phyloP scores from a whole-genome alignment of 768 basidiomycete species.

The Cyclocybe cylindracea region DNA sequence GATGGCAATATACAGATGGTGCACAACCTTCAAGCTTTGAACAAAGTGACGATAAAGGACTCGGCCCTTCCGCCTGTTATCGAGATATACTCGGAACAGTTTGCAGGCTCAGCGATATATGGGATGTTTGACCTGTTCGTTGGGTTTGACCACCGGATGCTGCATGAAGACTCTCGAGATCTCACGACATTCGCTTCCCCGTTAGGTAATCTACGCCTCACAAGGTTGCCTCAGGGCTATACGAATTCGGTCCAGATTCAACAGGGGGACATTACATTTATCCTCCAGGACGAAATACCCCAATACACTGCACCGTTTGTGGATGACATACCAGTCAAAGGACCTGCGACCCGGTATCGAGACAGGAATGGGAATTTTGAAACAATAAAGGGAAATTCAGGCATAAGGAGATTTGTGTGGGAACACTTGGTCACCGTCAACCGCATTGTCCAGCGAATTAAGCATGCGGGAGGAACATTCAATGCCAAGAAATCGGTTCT shows the following conservation, averaged over 20 bases:
- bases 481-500: constrained; percentile 19
- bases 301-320: constrained; percentile 30
- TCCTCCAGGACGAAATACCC: constrained; percentile 36
- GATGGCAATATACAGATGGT: constrained; percentile 30
- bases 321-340: constrained; percentile 35
- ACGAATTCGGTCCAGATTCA: constrained; percentile 10
- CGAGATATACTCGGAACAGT: constrained; percentile 29
- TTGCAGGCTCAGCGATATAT: constrained; percentile 28
- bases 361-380: constrained; percentile 22
- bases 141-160: constrained; percentile 30
- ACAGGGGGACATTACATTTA: constrained; percentile 11
- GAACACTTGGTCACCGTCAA: constrained; percentile 31
- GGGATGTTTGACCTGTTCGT: constrained; percentile 34
- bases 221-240: constrained; percentile 35
- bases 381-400: constrained; percentile 29
- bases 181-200: constrained; percentile 42
- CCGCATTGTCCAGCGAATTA: constrained; percentile 26
- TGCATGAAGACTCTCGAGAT: constrained; percentile 27
- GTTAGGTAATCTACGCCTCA: constrained; percentile 25
- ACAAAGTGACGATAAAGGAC: constrained; percentile 28
- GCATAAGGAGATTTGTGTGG: constrained; percentile 34
- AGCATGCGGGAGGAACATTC: too few relatives aligned
- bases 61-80: constrained; percentile 26
- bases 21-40: constrained; percentile 33
- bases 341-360: constrained; percentile 29